Evolutionary conservation across 2,329 filamentous ascomycete genomes (phyloP), one percentile per base, ranked within the genome.

Genomic region (Xylaria sp.): DNA sequence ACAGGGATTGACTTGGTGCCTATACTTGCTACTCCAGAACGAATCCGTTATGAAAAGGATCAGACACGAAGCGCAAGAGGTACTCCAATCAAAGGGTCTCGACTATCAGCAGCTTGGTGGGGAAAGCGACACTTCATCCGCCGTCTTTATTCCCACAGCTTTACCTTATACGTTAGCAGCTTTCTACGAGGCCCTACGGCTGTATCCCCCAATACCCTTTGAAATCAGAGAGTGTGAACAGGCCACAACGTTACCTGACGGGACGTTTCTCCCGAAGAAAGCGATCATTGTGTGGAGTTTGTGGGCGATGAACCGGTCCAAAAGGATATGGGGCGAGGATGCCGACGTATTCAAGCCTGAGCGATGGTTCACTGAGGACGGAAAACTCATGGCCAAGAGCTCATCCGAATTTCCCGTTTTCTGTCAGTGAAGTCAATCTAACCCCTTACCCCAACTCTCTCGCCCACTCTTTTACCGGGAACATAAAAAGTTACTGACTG

Each of bases 121-220:
- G 23, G 34, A 69, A 13, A 62, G 23, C 54, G 25, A 63, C 18
- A 64, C 75, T 55, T 72, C 77, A 70, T 79, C 76, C 0, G 78
- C 79, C 37, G 72, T 78, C 69, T 83, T 83, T 44, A 83, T 81
- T 1, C 83, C 86, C 0, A 55, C 76, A 10, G 76, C 81, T 10
- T 74, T 87, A 44, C 88, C 89, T 2, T 90, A 88, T 76, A 84
- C 83, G n/a, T 84, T 86, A 71, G 88, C 89, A 46, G 84, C 87
- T 13, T 90, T 90, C 75, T 88, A 89, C 77, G 89, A 91, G 74
- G 78, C 86, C 2, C 80, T 91, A 2, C 85, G 89, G 3, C 81
- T 91, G 7, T 90, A 87, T 71, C 89, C 89, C 2, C 89, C 89
- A 2, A 86, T 91, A 34, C 89, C 89, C 0, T 88, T 91, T 69